Conservation (phyloP, 2,329 filamentous ascomycete species). For the Sphaceloma murrayae region DNA sequence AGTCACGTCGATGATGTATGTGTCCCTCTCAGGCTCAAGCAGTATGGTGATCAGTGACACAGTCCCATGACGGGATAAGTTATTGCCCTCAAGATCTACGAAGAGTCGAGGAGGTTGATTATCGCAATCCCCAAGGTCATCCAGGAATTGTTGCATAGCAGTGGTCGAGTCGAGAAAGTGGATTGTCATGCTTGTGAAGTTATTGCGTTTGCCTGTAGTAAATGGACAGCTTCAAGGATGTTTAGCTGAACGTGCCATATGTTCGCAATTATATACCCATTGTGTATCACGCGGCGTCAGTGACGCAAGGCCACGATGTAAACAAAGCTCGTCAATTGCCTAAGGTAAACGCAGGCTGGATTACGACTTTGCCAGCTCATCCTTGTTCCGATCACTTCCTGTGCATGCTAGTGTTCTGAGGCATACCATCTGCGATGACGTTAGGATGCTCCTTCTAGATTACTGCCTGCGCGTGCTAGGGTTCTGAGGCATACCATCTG, state of each 20-base stretch:
- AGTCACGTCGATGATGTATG: constrained; percentile 40
- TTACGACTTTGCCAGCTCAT: too few species aligned
- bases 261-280: too few species aligned
- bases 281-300: too few species aligned
- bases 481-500: not conserved
- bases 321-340: too few species aligned
- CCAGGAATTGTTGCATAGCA: not conserved
- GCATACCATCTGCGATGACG: not conserved
- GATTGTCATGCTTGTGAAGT: not conserved
- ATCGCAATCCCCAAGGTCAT: not conserved
- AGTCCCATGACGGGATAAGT: constrained; percentile 36
- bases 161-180: not conserved
- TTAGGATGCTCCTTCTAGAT: not conserved
- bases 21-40: constrained; percentile 24
- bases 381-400: too few species aligned
- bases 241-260: not conserved
- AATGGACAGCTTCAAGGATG: not conserved
- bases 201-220: not conserved
- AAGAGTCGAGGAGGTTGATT: too few species aligned
- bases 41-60: constrained; percentile 40
- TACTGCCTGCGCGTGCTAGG: not conserved
- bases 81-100: constrained; percentile 42
- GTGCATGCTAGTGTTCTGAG: not conserved
- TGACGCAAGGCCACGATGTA: too few species aligned
- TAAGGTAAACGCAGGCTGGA: too few species aligned